A percentile compares a stretch with the other conserved stretches of the same genome.
phyloP scores from a whole-genome alignment of 495 filamentous ascomycete species.

The Pseudevernia furfuracea region DNA sequence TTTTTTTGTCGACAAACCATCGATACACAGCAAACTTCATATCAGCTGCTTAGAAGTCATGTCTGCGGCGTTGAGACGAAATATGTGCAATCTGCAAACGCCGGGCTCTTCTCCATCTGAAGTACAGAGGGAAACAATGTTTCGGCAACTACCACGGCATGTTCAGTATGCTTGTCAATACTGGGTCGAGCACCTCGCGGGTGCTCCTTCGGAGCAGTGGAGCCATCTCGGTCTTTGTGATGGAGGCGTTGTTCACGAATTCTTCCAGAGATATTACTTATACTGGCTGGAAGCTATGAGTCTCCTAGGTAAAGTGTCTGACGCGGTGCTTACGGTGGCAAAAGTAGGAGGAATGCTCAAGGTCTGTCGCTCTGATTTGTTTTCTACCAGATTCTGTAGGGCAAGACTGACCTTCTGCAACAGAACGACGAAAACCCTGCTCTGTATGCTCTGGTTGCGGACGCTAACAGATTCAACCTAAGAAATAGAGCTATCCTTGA shows the following conservation, averaged over 20 bases:
- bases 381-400: neutral
- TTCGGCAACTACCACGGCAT: constrained; percentile 23
- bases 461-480: constrained; percentile 19
- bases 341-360: neutral
- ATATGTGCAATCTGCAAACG: constrained; percentile 35
- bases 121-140: constrained; percentile 18
- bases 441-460: neutral
- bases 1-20: constrained; percentile 35
- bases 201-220: neutral
- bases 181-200: constrained; percentile 29
- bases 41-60: constrained; percentile 33
- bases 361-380: constrained; percentile 14
- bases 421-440: neutral
- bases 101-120: constrained; percentile 27
- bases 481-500: constrained; percentile 23
- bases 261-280: constrained; percentile 22
- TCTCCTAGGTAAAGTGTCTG: constrained; percentile 16
- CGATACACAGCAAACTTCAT: constrained; percentile 29
- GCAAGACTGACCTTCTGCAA: neutral
- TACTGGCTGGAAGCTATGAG: constrained; percentile 26
- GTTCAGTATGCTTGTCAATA: constrained; percentile 31
- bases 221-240: constrained; percentile 16
- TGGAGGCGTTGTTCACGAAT: constrained; percentile 17
- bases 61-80: constrained; percentile 27
- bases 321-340: constrained; percentile 8